Evolutionary conservation across 495 filamentous ascomycete genomes (phyloP).

Genomic region (Hyaloscypha finlandica): DNA sequence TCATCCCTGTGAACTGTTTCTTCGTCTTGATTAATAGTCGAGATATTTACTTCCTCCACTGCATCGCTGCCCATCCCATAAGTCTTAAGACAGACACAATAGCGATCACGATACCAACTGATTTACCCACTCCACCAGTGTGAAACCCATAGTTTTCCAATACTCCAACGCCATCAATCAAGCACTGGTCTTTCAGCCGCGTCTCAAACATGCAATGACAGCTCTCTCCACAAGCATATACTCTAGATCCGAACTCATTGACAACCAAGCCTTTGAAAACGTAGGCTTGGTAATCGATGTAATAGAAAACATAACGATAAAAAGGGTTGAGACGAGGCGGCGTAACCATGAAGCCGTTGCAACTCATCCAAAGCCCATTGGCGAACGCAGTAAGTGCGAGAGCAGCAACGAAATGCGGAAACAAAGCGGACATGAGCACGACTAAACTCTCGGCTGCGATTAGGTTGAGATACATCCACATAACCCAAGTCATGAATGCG

Average conservation of each 20-base stretch:
- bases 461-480: constrained; percentile 85
- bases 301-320: constrained; percentile 81
- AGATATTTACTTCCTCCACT: too few species aligned
- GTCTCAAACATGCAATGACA: constrained; percentile 46
- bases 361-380: constrained; percentile 85
- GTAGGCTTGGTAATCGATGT: constrained; percentile 67
- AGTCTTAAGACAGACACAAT: constrained; percentile 56
- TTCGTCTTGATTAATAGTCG: too few species aligned
- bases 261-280: constrained; percentile 90
- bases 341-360: constrained; percentile 66
- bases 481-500: constrained; percentile 75
- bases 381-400: constrained; percentile 76
- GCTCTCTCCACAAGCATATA: constrained; percentile 68
- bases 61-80: too few species aligned
- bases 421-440: constrained; percentile 67
- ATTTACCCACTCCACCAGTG: constrained; percentile 59
- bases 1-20: too few species aligned
- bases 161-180: constrained; percentile 67
- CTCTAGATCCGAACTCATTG: constrained; percentile 69
- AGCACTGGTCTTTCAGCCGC: constrained; percentile 59
- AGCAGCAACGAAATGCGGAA: constrained; percentile 75
- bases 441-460: constrained; percentile 79
- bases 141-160: constrained; percentile 67
- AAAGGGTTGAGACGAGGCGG: constrained; percentile 71
- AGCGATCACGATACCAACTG: constrained; percentile 71